Conservation (phyloP, 768 basidiomycete genomes). For the Pleurotus cornucopiae region DNA sequence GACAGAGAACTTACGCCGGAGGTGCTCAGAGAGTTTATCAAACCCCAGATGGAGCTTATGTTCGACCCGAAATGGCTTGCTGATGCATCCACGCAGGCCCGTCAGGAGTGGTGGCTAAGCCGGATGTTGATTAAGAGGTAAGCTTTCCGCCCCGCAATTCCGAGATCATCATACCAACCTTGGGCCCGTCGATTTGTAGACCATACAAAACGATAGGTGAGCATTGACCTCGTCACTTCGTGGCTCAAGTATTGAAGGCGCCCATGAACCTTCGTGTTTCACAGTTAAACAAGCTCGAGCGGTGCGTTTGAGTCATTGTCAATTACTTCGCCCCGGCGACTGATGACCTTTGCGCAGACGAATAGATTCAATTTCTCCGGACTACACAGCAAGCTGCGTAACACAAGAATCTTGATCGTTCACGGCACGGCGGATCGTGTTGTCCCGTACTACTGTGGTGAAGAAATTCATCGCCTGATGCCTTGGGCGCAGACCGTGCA, state of each 20-base stretch:
- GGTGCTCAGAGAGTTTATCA: slow-evolving; percentile 25
- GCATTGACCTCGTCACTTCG: neutral
- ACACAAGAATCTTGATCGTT: slow-evolving; percentile 32
- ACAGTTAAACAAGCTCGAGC: slow-evolving; percentile 30
- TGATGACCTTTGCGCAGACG: slow-evolving; percentile 13
- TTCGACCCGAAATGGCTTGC: slow-evolving; percentile 6
- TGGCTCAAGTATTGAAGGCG: no score
- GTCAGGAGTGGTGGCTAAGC: slow-evolving; percentile 16
- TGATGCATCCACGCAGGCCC: neutral
- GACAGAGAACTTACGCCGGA: slow-evolving; percentile 19
- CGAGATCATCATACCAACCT: neutral
- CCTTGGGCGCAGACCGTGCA: slow-evolving; percentile 32
- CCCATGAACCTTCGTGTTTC: neutral
- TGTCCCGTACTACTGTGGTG: slow-evolving; percentile 30
- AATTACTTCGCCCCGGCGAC: neutral
- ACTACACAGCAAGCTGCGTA: slow-evolving; percentile 24
- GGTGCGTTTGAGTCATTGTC: slow-evolving; percentile 16
- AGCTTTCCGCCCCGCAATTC: neutral
- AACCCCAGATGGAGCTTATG: slow-evolving; percentile 19
- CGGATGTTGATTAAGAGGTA: slow-evolving; percentile 17
- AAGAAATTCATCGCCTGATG: slow-evolving; percentile 29
- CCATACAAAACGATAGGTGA: slow-evolving; percentile 26
- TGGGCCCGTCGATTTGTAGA: slow-evolving; percentile 12
- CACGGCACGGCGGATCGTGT: slow-evolving; percentile 36
- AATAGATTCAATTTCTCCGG: slow-evolving; percentile 25